Percentiles rank a stretch among this genome's conserved stretches.
Evolutionary conservation across 495 filamentous ascomycete species (phyloP).

Genomic region (Penicillium fimorum): DNA sequence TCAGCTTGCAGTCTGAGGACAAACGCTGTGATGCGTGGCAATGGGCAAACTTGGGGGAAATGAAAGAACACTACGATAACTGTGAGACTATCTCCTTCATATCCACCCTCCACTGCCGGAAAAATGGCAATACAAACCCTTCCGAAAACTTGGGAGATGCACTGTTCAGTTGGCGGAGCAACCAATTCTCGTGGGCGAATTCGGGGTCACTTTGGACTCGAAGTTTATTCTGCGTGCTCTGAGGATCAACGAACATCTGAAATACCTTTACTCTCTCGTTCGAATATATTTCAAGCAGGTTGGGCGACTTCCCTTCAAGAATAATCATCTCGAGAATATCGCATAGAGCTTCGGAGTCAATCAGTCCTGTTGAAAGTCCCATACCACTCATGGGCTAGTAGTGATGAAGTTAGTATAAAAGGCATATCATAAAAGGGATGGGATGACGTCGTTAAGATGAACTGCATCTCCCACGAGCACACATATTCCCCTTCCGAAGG

Average conservation of each 20-base stretch:
- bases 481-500: constrained; percentile 6
- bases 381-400: constrained; percentile 9
- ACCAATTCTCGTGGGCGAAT: not conserved
- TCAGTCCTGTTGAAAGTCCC: constrained; percentile 9
- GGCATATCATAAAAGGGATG: not conserved
- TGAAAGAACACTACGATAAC: not conserved
- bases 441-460: constrained; percentile 5
- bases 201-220: constrained; percentile 3
- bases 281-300: constrained; percentile 1
- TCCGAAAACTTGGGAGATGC: not conserved
- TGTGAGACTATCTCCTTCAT: not conserved
- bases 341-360: constrained; percentile 9
- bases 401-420: too few species aligned
- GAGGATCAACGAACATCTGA: constrained; percentile 11
- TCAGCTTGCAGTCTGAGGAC: too few species aligned
- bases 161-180: not conserved
- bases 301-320: not conserved
- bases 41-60: too few species aligned
- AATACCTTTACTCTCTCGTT: constrained; percentile 5
- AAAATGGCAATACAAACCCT: not conserved
- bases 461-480: constrained; percentile 11
- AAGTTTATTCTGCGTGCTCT: constrained; percentile 7
- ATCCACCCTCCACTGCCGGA: constrained; percentile 4
- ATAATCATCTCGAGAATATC: constrained; percentile 10
- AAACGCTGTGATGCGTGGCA: too few species aligned